Evolutionary conservation across 2,329 filamentous ascomycete species (phyloP), one percentile per base, ranked within the genome.

Genomic region (Triangularia verruculosa): DNA sequence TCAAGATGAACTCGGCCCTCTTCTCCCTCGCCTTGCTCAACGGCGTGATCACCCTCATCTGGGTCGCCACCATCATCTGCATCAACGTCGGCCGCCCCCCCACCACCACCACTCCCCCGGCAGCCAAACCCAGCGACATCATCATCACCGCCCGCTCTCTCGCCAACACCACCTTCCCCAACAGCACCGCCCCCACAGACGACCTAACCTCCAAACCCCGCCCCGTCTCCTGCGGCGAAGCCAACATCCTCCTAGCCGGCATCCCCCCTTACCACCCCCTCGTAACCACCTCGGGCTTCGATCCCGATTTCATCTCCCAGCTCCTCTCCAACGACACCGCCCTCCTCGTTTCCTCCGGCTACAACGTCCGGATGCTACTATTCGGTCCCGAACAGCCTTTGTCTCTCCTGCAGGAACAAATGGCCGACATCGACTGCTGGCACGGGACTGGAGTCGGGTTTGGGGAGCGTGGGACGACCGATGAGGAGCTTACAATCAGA

Each of bases 241-340:
- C 15, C 2, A 57, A 20, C 9, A 20, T 57, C 28, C 20, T 57
- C 3, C 30, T 57, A 1, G 32, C 22, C 11, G 55, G 55, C 20
- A 17, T 57, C 32, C 55, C 55, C 13, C 30, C 27, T 24, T n/a
- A 34, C 30, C 55, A 57, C 30, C 55, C 55, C n/a, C 28, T 57
- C 20, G 55, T 57, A n/a, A 39, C n/a, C n/a, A 12, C 28, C n/a
- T n/a, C 12, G 4, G 28, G 30, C 3, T 57, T 57, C 28, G 55
- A 57, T 20, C 55, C 55, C 28, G 15, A 11, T 2, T 20, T 57
- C 6, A 24, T 57, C 15, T 30, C 24, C n/a, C n/a, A 22, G 12
- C 28, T 34, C 9, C 27, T 57, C 17, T 8, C n/a, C 30, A 24
- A 32, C 15, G 55, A 57, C 15, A 28, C 15, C 6, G 25, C 22